phyloP scores from a whole-genome alignment of 2,329 filamentous ascomycete genomes.

The Sporothrix luriei region DNA sequence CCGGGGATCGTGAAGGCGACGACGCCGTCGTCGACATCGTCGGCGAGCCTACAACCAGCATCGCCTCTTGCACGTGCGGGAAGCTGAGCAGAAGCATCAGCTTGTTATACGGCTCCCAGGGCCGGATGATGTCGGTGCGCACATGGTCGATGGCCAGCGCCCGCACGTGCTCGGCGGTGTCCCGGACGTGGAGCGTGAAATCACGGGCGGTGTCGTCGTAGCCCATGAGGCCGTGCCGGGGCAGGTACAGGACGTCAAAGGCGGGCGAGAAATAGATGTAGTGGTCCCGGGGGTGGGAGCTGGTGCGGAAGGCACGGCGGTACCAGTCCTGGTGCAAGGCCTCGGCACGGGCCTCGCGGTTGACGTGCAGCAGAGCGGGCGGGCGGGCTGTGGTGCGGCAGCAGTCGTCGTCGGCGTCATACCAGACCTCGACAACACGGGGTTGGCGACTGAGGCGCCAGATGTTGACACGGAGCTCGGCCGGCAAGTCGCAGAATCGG shows the following conservation, averaged over 20 bases:
- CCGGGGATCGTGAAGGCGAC: not conserved
- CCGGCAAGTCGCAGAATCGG: slow-evolving; percentile 44
- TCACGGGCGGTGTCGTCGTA: slow-evolving; percentile 49
- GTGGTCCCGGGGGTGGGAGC: slow-evolving; percentile 38
- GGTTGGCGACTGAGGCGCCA: slow-evolving; percentile 46
- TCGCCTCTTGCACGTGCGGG: slow-evolving; percentile 45
- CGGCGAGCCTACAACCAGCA: slow-evolving; percentile 42
- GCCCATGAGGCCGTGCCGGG: slow-evolving; percentile 46
- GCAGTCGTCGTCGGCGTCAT: slow-evolving; percentile 43
- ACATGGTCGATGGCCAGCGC: slow-evolving; percentile 53
- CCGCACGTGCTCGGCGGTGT: slow-evolving; percentile 43
- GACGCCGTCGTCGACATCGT: not conserved
- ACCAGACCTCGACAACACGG: slow-evolving; percentile 48
- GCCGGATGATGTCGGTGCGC: slow-evolving; percentile 48
- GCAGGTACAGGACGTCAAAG: slow-evolving; percentile 46
- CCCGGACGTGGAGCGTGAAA: slow-evolving; percentile 45
- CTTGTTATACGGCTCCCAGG: slow-evolving; percentile 57
- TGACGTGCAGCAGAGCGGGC: slow-evolving; percentile 48
- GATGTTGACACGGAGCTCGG: slow-evolving; percentile 48
- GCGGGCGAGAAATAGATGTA: slow-evolving; percentile 47
- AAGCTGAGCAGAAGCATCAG: slow-evolving; percentile 51
- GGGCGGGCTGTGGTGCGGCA: slow-evolving; percentile 46
- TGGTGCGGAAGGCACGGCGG: slow-evolving; percentile 44
- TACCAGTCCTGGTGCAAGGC: slow-evolving; percentile 45
- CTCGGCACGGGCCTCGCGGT: slow-evolving; percentile 49